Percentiles rank a stretch among this genome's conserved stretches.
Evolutionary conservation across 257 asterid species (phyloP).

Genomic region (Linaria vulgaris): DNA sequence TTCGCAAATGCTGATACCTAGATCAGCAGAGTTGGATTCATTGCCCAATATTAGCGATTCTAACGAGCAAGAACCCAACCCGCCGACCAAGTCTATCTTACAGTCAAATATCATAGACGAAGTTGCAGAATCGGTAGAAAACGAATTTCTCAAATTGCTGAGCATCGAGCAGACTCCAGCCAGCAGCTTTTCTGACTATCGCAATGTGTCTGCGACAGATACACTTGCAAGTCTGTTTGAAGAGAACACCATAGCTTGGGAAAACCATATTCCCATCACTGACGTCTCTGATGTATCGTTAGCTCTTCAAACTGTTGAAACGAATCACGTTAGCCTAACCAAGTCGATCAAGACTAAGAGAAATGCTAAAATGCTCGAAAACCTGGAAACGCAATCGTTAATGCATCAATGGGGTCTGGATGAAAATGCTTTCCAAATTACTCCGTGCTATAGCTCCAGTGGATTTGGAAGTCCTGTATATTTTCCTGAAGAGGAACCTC

Average conservation of each 20-base stretch:
- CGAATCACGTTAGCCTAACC: constrained; percentile 28
- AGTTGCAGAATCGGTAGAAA: constrained; percentile 65
- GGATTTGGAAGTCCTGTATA: constrained; percentile 94
- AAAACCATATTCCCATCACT: constrained; percentile 31
- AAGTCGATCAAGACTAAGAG: constrained; percentile 48
- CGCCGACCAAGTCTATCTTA: constrained; percentile 28
- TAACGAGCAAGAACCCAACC: constrained; percentile 36
- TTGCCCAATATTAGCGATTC: constrained; percentile 27
- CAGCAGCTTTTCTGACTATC: constrained; percentile 36
- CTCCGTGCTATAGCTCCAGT: constrained; percentile 50
- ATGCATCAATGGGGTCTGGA: constrained; percentile 78
- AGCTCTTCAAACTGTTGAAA: constrained; percentile 42
- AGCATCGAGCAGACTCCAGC: constrained; percentile 39
- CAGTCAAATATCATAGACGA: constrained; percentile 62
- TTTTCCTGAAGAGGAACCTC: constrained; percentile 54
- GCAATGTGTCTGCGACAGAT: constrained; percentile 40
- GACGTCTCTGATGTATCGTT: constrained; percentile 63
- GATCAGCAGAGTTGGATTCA: constrained; percentile 31
- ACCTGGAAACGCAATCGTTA: constrained; percentile 73
- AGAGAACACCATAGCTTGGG: constrained; percentile 34
- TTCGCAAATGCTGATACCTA: constrained; percentile 25
- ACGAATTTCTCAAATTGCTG: constrained; percentile 74
- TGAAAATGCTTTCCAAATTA: constrained; percentile 60
- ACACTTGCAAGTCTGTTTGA: constrained; percentile 38
- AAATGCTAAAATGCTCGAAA: constrained; percentile 67